Percentiles rank a stretch among this genome's conserved stretches.
Conservation (phyloP, 2,329 filamentous ascomycete genomes). For the Aspergillus tanneri region DNA sequence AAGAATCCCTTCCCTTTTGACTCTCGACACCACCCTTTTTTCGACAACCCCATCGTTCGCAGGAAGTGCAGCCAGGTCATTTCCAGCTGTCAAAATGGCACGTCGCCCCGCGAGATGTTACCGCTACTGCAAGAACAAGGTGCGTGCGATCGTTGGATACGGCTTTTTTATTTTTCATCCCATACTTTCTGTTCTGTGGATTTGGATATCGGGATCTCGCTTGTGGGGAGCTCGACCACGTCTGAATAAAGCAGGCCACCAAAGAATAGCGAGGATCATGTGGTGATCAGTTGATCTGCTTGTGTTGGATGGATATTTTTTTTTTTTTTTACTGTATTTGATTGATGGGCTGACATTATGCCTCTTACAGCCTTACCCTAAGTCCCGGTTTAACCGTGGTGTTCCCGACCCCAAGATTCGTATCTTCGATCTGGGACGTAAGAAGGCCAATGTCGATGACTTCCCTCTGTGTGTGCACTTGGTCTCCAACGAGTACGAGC, state of each 20-base stretch:
- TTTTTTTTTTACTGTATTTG: constrained; percentile 7
- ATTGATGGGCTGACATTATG: constrained; percentile 24
- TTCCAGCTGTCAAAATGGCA: constrained; percentile 82
- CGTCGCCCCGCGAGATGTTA: constrained; percentile 99
- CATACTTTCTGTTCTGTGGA: constrained; percentile 31
- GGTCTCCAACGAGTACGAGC: constrained; percentile 99
- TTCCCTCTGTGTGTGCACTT: constrained; percentile 99
- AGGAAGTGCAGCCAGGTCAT: constrained; percentile 48
- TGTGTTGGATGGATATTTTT: constrained; percentile 5
- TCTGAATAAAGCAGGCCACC: no score
- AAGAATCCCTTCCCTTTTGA: constrained; percentile 31
- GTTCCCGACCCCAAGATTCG: constrained; percentile 78
- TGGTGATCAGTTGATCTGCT: no score
- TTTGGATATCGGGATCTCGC: constrained; percentile 25
- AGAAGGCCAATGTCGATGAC: constrained; percentile 98
- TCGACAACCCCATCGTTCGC: constrained; percentile 45
- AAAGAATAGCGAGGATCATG: no score
- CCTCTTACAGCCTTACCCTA: constrained; percentile 78
- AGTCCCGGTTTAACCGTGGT: constrained; percentile 99
- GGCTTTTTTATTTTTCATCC: constrained; percentile 20
- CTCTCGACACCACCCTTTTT: constrained; percentile 36
- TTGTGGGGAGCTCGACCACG: constrained; percentile 27
- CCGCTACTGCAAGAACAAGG: constrained; percentile 99
- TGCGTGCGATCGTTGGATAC: constrained; percentile 49
- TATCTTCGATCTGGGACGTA: constrained; percentile 98